Conservation (phyloP, 352 stramenopile species). For the Phytopythium litorale region DNA sequence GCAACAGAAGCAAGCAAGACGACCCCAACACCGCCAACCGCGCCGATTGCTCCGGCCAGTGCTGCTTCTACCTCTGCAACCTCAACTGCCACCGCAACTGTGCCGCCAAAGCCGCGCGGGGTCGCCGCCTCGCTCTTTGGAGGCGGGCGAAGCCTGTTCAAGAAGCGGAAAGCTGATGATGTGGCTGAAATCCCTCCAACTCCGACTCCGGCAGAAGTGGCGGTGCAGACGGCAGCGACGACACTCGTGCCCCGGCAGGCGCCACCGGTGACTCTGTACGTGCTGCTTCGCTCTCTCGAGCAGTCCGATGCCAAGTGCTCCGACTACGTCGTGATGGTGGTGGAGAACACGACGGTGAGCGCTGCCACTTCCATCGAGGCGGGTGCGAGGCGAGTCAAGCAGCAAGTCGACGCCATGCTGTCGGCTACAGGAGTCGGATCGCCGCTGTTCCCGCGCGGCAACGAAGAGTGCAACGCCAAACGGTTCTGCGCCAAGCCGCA, state of each 20-base stretch:
- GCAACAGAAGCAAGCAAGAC: neutral
- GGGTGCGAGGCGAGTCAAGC: slow-evolving; percentile 11
- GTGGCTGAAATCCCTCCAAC: slow-evolving; percentile 1
- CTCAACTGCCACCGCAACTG: neutral
- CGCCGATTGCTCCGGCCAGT: slow-evolving; percentile 1
- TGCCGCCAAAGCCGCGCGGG: slow-evolving; percentile 3
- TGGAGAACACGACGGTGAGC: slow-evolving; percentile 1
- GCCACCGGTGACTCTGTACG: slow-evolving; percentile 18
- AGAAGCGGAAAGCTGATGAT: slow-evolving; percentile 16
- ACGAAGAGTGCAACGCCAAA: slow-evolving; percentile 45
- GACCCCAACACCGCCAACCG: neutral
- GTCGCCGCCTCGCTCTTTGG: slow-evolving; percentile 12
- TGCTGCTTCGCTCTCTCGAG: slow-evolving; percentile 26
- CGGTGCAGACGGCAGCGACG: slow-evolving; percentile 4
- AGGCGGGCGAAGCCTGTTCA: slow-evolving; percentile 21
- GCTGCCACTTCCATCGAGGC: slow-evolving; percentile 14
- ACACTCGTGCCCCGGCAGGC: slow-evolving; percentile 16
- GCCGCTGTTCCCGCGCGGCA: slow-evolving; percentile 18
- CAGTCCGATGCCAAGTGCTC: neutral
- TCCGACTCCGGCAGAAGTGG: slow-evolving; percentile 10
- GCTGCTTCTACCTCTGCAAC: neutral
- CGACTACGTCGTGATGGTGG: slow-evolving; percentile 6
- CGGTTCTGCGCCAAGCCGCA: slow-evolving; percentile 23
- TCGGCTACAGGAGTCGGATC: neutral
- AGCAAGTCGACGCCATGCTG: slow-evolving; percentile 9